Base-by-base conservation (phyloP, 805 yeast species). In the Suhomyces sp. region DNA sequence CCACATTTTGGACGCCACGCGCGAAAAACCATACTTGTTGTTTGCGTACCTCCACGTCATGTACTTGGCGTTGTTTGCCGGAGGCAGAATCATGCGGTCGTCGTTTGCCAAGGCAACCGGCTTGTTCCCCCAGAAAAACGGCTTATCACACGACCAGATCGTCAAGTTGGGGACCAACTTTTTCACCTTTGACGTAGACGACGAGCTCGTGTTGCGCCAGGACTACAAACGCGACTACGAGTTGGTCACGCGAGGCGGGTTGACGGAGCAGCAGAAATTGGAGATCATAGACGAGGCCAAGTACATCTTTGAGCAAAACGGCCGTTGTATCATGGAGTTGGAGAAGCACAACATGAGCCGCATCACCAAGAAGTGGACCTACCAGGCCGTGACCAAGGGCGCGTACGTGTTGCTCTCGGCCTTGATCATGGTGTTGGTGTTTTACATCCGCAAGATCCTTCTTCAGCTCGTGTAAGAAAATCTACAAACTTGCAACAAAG, bases 1-100 rank as follows among this genome's bases (percentile, higher is more conserved):
- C 38, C 90, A 86, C 64, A 87, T 89, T 52, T 70, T 74, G 38
- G 65, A 70, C 47, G 77, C 76, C 7, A 79, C 87, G 35, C 64
- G 63, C 44, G 84, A 79, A 45, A 85, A 86, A 62, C 96, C 96
- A 6, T 82, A 87, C 59, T 68, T 88, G 19, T 68, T 89, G 36
- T 73, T 89, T 46, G 94, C 96, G 5, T 89, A 89, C 68, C 82
- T 90, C 73, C 96, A 89, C 66, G 94, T 88, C 47, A 79, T 89
- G 83, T 89, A 89, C 69, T 72, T 89, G 63, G 96, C 94, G 0
- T 77, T 89, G 48, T 89, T 89, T 72, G 96, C 96, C 1, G 96
- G 96, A 48, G 96, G 96, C 15, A 77, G 85, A 57, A 76, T 89
- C 33, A 78, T 90, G 82, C 74, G 86, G 54, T 84, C 91, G 0